phyloP scores from a whole-genome alignment of 345 rosid species.

The Arabidopsis arenosa region DNA sequence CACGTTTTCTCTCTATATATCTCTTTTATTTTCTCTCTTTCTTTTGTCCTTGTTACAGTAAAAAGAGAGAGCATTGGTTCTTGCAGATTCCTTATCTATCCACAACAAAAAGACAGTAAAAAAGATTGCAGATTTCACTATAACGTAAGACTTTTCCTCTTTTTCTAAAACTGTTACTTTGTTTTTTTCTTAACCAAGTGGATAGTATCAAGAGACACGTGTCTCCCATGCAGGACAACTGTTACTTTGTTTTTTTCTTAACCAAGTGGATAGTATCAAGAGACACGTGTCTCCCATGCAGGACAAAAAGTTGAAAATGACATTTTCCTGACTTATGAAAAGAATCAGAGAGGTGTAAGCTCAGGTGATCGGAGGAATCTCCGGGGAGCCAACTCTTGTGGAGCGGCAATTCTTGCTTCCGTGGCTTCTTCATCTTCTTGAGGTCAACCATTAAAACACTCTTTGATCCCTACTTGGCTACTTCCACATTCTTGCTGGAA shows the following conservation, averaged over 20 bases:
- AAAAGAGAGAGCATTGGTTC: slow-evolving; percentile 6
- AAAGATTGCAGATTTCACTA: slow-evolving; percentile 6
- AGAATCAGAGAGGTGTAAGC: background rate
- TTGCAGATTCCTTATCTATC: slow-evolving; percentile 25
- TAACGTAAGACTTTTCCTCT: background rate
- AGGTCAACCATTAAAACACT: background rate
- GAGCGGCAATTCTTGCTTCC: background rate
- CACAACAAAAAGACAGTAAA: background rate
- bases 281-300: background rate
- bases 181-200: slow-evolving; percentile 28
- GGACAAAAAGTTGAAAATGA: slow-evolving; percentile 9
- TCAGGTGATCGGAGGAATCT: slow-evolving; percentile 19
- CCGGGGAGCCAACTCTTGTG: background rate
- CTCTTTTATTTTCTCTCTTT: background rate
- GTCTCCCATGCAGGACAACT: background rate
- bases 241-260: slow-evolving; percentile 19
- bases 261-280: slow-evolving; percentile 25
- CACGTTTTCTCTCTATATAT: background rate
- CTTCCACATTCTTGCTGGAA: background rate
- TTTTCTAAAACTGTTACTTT: slow-evolving; percentile 13
- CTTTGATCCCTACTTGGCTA: background rate
- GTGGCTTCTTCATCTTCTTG: background rate
- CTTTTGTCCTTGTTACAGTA: background rate
- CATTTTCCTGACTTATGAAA: background rate
- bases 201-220: slow-evolving; percentile 1